Evolutionary conservation across 2,329 filamentous ascomycete genomes (phyloP), one percentile per base, ranked within the genome.

Genomic region (Cephalotrichum gorgonifer): DNA sequence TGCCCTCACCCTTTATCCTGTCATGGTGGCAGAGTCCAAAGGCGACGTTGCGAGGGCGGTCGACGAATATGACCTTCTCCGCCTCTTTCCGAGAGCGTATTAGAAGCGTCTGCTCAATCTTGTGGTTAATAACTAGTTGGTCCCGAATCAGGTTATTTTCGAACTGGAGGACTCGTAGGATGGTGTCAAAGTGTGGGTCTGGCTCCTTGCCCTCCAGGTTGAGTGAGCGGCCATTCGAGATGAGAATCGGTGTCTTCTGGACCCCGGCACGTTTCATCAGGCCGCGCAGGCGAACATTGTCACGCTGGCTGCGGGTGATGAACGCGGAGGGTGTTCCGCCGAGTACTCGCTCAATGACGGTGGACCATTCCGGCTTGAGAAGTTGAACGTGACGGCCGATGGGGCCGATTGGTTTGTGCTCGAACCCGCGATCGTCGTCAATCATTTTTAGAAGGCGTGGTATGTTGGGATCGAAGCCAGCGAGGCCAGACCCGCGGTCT

Each of bases 41-140:
- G 48, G 72, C 77, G 11, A 91, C 86, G 54, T 95, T 91, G 14
- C 66, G 73, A 1, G 83, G 81, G 4, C 70, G 70, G 38, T 68
- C 68, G 22, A 71, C 72, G 52, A 85, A 79, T 76, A 95, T 86
- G 43, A 86, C 76, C 4, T 73, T 67, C 41, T 83, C 73, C 1
- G 84, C 93, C 50, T 87, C 76, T 1, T 73, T 64, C 26, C 86
- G 73, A 27, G 83, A 72, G 49, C 81, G 72, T 48, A 96, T 80
- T 1, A 98, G 72, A 6, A 95, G 78, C 7, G 84, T 80, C 62
- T 96, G 90, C 53, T 98, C 93, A 47, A 96, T 88, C 6, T 70
- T 68, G 56, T 88, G 77, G 53, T 83, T 84, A 61, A 97, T 93
- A 58, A 98, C 84, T 43, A 97, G 70, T 51, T 89, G 83, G 52